Evolutionary conservation across 176 grass and related monocot genomes (phyloP).

Genomic region (Eremochloa ophiuroides): DNA sequence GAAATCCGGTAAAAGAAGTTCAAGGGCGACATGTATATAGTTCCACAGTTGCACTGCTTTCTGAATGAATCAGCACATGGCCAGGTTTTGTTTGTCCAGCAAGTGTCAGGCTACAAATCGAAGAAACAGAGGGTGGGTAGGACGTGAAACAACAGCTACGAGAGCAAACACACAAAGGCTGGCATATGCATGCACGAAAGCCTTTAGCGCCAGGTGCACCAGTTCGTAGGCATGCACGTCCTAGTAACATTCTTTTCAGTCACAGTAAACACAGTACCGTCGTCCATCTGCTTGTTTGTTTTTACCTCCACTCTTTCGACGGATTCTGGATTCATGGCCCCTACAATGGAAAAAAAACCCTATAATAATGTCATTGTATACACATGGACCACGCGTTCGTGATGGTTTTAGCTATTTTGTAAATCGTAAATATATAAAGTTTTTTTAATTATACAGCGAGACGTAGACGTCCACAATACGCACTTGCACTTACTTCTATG

Average conservation of each 20-base stretch:
- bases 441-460: no score
- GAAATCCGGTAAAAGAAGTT: not conserved
- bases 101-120: conserved; percentile 9
- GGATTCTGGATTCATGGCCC: no score
- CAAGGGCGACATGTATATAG: not conserved
- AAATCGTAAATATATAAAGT: not conserved
- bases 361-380: no score
- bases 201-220: not conserved
- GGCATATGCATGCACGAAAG: conserved; percentile 22
- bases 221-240: not conserved
- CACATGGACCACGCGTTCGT: not conserved
- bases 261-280: not conserved
- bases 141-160: conserved; percentile 10
- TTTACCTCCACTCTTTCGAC: not conserved
- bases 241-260: conserved; percentile 33
- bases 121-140: conserved; percentile 5
- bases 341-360: not conserved
- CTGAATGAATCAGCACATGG: not conserved
- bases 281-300: not conserved
- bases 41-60: not conserved
- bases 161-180: not conserved
- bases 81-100: not conserved
- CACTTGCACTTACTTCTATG: no score
- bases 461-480: no score
- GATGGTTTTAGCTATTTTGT: not conserved